Conservation (phyloP, 345 rosid species). For the Trapa bicornis region DNA sequence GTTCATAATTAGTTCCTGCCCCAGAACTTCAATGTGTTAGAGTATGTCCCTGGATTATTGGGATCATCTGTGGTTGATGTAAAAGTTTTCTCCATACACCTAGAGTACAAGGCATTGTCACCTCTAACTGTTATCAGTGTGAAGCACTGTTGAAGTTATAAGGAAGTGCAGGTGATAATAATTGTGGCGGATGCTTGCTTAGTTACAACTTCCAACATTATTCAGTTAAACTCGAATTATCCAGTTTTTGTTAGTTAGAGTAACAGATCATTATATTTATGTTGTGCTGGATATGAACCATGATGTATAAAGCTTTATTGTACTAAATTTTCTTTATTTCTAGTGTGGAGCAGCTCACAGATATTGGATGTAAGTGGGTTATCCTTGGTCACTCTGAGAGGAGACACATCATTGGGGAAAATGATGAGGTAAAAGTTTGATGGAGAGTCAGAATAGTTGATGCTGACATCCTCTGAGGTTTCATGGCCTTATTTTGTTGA, state of each 20-base stretch:
- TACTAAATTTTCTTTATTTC: conserved; percentile 5
- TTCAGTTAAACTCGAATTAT: neutral
- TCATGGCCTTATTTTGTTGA: neutral
- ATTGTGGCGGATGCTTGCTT: no score
- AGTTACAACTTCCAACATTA: neutral
- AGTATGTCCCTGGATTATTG: neutral
- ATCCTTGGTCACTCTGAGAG: conserved; percentile 97
- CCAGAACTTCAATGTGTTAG: neutral
- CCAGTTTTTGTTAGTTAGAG: neutral
- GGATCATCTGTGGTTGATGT: neutral
- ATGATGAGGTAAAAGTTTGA: conserved; percentile 47
- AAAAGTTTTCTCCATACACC: neutral
- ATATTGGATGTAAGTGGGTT: conserved; percentile 92
- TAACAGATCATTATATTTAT: neutral
- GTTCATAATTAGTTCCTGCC: neutral
- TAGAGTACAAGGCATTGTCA: no score
- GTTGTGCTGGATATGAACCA: neutral
- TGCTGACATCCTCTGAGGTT: neutral
- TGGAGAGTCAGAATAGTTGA: neutral
- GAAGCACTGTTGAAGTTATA: neutral
- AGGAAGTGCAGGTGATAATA: neutral
- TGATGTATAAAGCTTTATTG: neutral
- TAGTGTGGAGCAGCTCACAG: conserved; percentile 90
- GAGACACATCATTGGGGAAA: conserved; percentile 88
- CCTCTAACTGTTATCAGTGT: no score